phyloP scores from a whole-genome alignment of 352 stramenopile genomes.

The Phytophthora citricola region DNA sequence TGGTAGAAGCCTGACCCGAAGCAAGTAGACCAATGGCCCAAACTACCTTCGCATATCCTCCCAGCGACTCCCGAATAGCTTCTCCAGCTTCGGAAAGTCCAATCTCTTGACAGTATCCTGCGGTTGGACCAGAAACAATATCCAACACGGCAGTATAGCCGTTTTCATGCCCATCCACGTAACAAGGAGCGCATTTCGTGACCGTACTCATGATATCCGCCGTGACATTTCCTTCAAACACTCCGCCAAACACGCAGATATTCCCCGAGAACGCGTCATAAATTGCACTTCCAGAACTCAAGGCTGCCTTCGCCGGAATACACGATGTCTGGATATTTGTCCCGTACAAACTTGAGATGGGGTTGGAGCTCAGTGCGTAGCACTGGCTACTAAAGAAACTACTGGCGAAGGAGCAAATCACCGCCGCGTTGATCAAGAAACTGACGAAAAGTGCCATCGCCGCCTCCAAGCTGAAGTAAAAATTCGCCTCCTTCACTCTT shows the following conservation, averaged over 20 bases:
- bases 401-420: conserved; percentile 91
- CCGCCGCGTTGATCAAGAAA: conserved; percentile 92
- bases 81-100: conserved; percentile 73
- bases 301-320: conserved; percentile 56
- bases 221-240: conserved; percentile 15
- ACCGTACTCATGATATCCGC: conserved; percentile 6
- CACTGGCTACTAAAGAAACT: conserved; percentile 85
- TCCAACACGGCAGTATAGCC: conserved; percentile 3
- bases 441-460: conserved; percentile 84
- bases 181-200: conserved; percentile 50
- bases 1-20: conserved; percentile 90
- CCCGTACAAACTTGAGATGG: conserved; percentile 58
- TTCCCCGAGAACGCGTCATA: conserved; percentile 67
- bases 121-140: conserved; percentile 21
- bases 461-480: conserved; percentile 90
- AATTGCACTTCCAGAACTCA: conserved; percentile 59
- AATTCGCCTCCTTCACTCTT: conserved; percentile 65
- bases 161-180: conserved; percentile 47
- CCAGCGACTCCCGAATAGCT: conserved; percentile 69
- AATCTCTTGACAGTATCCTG: conserved; percentile 84
- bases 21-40: conserved; percentile 93
- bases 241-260: conserved; percentile 47
- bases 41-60: conserved; percentile 67
- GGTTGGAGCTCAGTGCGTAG: conserved; percentile 51
- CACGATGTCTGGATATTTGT: conserved; percentile 72